Percentiles rank a stretch among this genome's conserved stretches.
phyloP scores from a whole-genome alignment of 106 monocot genomes.

The Vanilla planifolia region DNA sequence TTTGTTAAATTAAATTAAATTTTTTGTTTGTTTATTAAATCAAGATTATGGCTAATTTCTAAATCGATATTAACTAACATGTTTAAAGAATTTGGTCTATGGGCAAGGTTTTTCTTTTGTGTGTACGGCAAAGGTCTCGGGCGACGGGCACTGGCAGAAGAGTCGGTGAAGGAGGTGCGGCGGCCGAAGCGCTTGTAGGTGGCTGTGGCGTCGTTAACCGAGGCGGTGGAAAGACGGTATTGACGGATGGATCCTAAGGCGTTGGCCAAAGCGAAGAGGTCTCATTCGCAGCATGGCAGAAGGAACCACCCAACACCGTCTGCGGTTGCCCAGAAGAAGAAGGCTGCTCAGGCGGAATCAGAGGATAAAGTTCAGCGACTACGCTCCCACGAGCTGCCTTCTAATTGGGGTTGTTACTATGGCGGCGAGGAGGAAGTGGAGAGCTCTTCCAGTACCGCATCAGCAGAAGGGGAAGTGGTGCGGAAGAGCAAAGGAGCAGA shows the following conservation, averaged over 20 bases:
- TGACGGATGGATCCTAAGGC: constrained; percentile 75
- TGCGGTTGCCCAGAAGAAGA: constrained; percentile 33
- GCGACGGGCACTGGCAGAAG: too few relatives aligned
- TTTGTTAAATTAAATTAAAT: too few relatives aligned
- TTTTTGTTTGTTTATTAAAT: too few relatives aligned
- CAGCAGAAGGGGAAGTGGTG: constrained; percentile 6
- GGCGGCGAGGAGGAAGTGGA: constrained; percentile 12
- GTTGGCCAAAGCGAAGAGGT: constrained; percentile 71
- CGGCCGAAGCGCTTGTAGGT: too few relatives aligned
- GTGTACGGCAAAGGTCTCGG: too few relatives aligned
- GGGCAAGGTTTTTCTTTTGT: too few relatives aligned
- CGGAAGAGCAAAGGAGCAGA: constrained; percentile 85
- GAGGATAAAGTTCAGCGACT: constrained; percentile 7
- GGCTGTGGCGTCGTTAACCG: too few relatives aligned
- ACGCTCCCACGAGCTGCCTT: constrained; percentile 33
- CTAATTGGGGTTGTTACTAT: constrained; percentile 79
- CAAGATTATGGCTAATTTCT: too few relatives aligned
- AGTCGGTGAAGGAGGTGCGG: too few relatives aligned
- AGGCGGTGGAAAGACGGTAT: background rate
- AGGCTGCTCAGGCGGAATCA: constrained; percentile 12
- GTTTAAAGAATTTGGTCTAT: too few relatives aligned
- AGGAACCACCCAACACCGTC: constrained; percentile 30
- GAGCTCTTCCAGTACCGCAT: background rate
- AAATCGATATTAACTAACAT: too few relatives aligned
- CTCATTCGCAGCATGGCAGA: constrained; percentile 46